Conservation (phyloP, 2,329 filamentous ascomycete genomes). For the Macrophomina phaseolina region DNA sequence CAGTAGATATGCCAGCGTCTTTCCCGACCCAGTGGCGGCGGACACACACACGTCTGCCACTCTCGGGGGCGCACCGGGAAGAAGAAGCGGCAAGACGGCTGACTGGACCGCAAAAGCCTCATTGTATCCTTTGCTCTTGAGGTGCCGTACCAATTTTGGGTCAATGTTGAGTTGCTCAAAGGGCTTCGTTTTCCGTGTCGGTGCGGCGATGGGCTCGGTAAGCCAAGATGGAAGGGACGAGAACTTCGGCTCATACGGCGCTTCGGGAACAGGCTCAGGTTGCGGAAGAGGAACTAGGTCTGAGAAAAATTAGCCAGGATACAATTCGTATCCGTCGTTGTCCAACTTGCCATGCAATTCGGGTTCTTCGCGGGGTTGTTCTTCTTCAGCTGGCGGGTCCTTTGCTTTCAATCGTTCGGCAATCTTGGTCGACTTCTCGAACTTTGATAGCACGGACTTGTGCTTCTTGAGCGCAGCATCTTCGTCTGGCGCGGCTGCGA, state of each 20-base stretch:
- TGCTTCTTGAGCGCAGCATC: slow-evolving; percentile 41
- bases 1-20: slow-evolving; percentile 89
- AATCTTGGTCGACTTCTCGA: slow-evolving; percentile 47
- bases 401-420: slow-evolving; percentile 29
- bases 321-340: not conserved
- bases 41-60: slow-evolving; percentile 85
- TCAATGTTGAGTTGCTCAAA: slow-evolving; percentile 72
- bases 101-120: slow-evolving; percentile 81
- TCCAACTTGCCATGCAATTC: slow-evolving; percentile 58
- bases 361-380: slow-evolving; percentile 34
- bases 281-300: slow-evolving; percentile 84
- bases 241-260: slow-evolving; percentile 68
- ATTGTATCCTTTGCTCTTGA: slow-evolving; percentile 72
- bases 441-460: slow-evolving; percentile 51
- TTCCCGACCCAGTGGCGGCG: slow-evolving; percentile 93
- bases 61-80: slow-evolving; percentile 66
- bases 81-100: slow-evolving; percentile 77
- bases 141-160: slow-evolving; percentile 62
- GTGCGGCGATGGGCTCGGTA: slow-evolving; percentile 72
- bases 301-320: slow-evolving; percentile 25
- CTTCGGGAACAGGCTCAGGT: slow-evolving; percentile 66
- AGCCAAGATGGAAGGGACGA: slow-evolving; percentile 84
- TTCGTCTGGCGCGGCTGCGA: slow-evolving; percentile 37
- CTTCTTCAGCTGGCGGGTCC: slow-evolving; percentile 30
- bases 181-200: slow-evolving; percentile 62